These are phyloP conservation scores for Silene conica DNA, from an alignment of 148 eudicot genomes.

Conservation along the genomic window DNA sequence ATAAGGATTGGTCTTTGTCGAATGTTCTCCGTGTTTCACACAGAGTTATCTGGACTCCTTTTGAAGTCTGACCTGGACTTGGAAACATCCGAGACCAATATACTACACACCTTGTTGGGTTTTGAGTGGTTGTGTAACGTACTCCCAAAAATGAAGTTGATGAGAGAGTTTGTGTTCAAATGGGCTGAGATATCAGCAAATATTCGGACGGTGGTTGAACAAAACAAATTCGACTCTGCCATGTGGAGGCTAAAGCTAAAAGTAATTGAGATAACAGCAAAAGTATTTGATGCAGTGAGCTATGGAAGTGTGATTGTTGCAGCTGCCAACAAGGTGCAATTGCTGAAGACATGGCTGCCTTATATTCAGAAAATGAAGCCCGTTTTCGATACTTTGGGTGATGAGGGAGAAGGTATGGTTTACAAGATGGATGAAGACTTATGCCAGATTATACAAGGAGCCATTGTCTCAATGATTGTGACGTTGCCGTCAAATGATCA, in stretches of 20 bases:
- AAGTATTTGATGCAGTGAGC: constrained; percentile 76
- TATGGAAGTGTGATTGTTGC: constrained; percentile 75
- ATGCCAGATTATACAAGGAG: constrained; percentile 67
- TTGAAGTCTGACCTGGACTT: constrained; percentile 21
- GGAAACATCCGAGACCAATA: constrained; percentile 33
- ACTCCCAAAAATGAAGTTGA: constrained; percentile 65
- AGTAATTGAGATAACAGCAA: constrained; percentile 55
- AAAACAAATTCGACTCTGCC: constrained; percentile 36
- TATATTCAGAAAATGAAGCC: constrained; percentile 71
- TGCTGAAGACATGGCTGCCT: constrained; percentile 74
- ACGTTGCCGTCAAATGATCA: constrained; percentile 85
- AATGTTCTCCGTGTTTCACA: constrained; percentile 40
- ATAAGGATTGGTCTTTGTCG: constrained; percentile 48
- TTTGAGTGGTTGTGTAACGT: constrained; percentile 74
- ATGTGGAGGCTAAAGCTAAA: constrained; percentile 68
- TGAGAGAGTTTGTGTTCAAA: constrained; percentile 61
- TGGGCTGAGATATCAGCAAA: constrained; percentile 58
- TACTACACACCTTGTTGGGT: constrained; percentile 40
- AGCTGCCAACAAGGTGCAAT: constrained; percentile 39
- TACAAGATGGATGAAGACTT: constrained; percentile 76
- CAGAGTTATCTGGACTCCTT: constrained; percentile 42
- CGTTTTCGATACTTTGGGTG: constrained; percentile 44
- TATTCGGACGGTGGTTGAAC: constrained; percentile 33
- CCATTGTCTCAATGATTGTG: constrained; percentile 60
- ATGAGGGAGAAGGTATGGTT: constrained; percentile 31